These are phyloP conservation scores for Periconia digitata DNA, from an alignment of 2,329 filamentous ascomycete species.

Conservation along the genomic window DNA sequence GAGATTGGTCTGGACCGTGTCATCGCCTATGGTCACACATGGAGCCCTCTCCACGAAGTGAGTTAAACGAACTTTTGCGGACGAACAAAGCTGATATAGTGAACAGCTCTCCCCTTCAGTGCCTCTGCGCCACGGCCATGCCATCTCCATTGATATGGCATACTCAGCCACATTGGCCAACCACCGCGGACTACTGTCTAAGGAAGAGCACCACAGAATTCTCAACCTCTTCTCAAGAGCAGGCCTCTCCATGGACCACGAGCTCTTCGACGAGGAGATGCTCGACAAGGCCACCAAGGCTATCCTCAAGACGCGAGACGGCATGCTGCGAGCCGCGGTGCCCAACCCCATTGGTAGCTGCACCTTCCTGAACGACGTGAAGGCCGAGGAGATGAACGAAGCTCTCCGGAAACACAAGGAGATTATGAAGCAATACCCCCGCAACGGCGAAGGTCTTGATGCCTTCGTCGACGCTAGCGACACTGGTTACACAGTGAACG, in stretches of 20 bases:
- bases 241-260: conserved; percentile 71
- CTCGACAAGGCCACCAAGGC: conserved; percentile 67
- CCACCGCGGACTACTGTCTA: conserved; percentile 60
- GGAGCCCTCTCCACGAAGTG: conserved; percentile 67
- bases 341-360: conserved; percentile 68
- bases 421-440: conserved; percentile 63
- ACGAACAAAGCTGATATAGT: not conserved
- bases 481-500: conserved; percentile 61
- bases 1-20: conserved; percentile 72
- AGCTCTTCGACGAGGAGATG: conserved; percentile 65
- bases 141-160: conserved; percentile 76
- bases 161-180: conserved; percentile 71
- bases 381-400: conserved; percentile 61
- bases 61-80: not conserved
- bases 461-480: conserved; percentile 70
- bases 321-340: conserved; percentile 67
- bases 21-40: conserved; percentile 74
- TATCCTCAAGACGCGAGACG: conserved; percentile 72
- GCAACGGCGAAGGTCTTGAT: conserved; percentile 66
- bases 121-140: conserved; percentile 71
- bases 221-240: conserved; percentile 70
- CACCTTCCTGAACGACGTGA: conserved; percentile 69
- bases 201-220: conserved; percentile 63
- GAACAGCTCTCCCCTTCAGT: conserved; percentile 64
- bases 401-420: conserved; percentile 66